These are phyloP conservation scores for Aurinia saxatilis DNA, from an alignment of 345 rosid genomes.

Conservation along the genomic window DNA sequence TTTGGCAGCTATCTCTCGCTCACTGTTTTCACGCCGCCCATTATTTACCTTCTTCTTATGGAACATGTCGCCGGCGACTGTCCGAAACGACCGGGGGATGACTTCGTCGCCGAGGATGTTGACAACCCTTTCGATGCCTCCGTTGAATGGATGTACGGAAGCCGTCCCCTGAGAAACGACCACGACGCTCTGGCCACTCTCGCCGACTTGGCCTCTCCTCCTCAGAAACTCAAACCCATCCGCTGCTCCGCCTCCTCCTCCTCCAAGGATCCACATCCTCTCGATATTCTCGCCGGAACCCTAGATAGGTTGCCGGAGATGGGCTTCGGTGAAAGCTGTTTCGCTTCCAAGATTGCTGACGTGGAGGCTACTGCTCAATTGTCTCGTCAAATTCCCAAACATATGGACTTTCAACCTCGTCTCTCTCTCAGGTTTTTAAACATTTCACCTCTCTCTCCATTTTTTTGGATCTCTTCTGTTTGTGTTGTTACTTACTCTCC, in stretches of 20 bases:
- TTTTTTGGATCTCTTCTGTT: too few species aligned
- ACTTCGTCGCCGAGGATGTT: conserved; percentile 33
- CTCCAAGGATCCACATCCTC: conserved; percentile 19
- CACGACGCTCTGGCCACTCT: conserved; percentile 26
- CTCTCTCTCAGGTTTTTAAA: too few species aligned
- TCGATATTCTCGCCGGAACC: conserved; percentile 27
- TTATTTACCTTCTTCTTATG: conserved; percentile 28
- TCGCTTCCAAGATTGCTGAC: conserved; percentile 23
- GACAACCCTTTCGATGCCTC: conserved; percentile 35
- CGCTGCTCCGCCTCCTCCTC: conserved; percentile 31
- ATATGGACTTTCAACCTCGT: not conserved
- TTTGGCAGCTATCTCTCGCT: not conserved
- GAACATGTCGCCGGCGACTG: conserved; percentile 54
- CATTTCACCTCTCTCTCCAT: too few species aligned
- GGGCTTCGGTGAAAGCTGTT: conserved; percentile 27
- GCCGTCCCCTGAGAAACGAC: conserved; percentile 18
- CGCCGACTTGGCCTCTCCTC: conserved; percentile 36
- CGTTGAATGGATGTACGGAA: conserved; percentile 23
- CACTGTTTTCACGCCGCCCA: conserved; percentile 18
- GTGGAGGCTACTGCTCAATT: conserved; percentile 10
- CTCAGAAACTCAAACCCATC: conserved; percentile 62
- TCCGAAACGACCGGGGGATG: conserved; percentile 23
- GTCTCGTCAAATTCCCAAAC: too few species aligned
- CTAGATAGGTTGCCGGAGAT: conserved; percentile 30
- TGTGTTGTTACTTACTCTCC: too few species aligned